Evolutionary conservation across 345 rosid genomes (phyloP), one percentile per base, ranked within the genome.

Genomic region (Sisymbrium altissimum): DNA sequence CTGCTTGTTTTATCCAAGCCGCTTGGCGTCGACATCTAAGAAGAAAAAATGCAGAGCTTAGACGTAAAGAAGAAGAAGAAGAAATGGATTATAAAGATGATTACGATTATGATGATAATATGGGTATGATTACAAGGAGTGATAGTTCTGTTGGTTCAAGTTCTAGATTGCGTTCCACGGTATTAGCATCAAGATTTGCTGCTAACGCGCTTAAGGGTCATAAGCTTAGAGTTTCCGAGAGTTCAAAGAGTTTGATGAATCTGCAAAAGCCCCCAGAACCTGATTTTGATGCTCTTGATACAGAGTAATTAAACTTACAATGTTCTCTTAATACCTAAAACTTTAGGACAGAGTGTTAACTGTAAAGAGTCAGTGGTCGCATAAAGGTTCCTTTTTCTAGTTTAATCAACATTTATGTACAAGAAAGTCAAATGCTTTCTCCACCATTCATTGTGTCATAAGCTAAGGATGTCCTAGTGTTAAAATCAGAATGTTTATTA

Each of bases 231-330:
- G 53, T 23, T 38, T 15, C 73, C 0, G 60, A 39, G 14, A 49
- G 82, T 65, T 33, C 80, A 10, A 46, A 71, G n/a, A 61, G 79
- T 53, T 74, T 89, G 79, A 30, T 72, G 58, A 68, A 40, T 68
- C 79, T 86, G 64, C 89, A 81, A 80, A 92, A 88, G 78, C 96
- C 96, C 2, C 38, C 88, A 1, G 94, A 92, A 67, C 98, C 98
- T 38, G 92, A 88, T 71, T 92, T 92, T 64, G 38, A 62, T 36
- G 49, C 4, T 50, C 79, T 45, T 64, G 38, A 71, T 33, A 33
- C 76, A 44, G 75, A 60, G 50, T 19, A 53, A 40, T 30, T 44
- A 64, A 45, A 18, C 13, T 40, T 58, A 33, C 9, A 58, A 35
- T 58, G 9, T 18, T 61, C 38, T 43, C 23, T 27, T 25, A 27